Evolutionary conservation across 108 stramenopile genomes (phyloP), one percentile per base, ranked within the genome.

Genomic region (Skeletonema marinoi): DNA sequence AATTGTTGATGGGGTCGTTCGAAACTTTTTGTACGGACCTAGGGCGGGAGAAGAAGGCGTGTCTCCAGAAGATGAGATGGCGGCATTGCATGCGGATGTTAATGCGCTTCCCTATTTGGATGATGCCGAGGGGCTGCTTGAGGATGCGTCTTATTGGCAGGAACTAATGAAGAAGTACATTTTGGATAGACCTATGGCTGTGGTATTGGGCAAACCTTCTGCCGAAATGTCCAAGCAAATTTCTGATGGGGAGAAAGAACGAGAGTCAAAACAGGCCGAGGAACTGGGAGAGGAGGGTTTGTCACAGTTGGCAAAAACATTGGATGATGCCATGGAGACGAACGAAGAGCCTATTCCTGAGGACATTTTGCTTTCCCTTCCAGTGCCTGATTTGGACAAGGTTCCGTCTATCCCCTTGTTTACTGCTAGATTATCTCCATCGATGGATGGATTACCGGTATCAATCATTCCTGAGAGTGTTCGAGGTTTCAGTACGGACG

Each of bases 1-100:
- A 17, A 62, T 82, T 33, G 46, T 82, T 38, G 66, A 82, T 63
- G 77, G 77, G 33, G 65, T 82, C 31, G 64, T 82, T 39, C 71
- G 77, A 21, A 82, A 82, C 77, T 82, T 82, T 54, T 30, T 82
- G n/a, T 82, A 82, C 16, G 81, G 77, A 44, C 77, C 81, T 9
- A 54, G 81, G 16, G 78, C 78, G 11, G 83, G 73, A 9, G 83
- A 80, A 13, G 12, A 13, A 31, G 65, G 48, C 8, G 72, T 65
- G 7, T 50, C 69, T 25, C 61, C 67, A 12, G 35, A 58, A 12
- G 67, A 74, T 29, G 81, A 82, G 46, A 78, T 82, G 81, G 64
- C 59, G 7, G 70, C 77, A 10, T 64, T 82, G 42, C 78, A 78
- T 68, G 61, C 71, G 4, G 81, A 82, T 61, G 65, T 73, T 14